phyloP scores from a whole-genome alignment of 768 basidiomycete species.

The Podaxis sp. region DNA sequence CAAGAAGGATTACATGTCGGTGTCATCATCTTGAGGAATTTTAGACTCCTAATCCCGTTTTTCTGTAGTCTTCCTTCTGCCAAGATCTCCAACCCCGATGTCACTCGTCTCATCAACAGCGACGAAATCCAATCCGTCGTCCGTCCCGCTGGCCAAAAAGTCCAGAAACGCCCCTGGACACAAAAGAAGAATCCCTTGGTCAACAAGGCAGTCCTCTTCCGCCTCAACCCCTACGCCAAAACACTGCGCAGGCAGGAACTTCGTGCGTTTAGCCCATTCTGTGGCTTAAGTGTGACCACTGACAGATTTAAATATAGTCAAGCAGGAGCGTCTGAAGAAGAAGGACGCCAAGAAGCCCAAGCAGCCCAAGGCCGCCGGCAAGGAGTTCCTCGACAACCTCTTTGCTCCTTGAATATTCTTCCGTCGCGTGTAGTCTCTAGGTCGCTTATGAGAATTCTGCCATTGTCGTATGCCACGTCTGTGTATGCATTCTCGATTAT shows the following conservation, averaged over 20 bases:
- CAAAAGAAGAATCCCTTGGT: conserved; percentile 98
- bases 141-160: conserved; percentile 81
- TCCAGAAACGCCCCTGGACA: conserved; percentile 92
- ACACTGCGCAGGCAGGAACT: conserved; percentile 85
- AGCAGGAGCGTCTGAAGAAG: conserved; percentile 71
- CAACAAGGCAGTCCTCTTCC: conserved; percentile 94
- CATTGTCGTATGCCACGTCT: not conserved
- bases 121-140: conserved; percentile 97
- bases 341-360: conserved; percentile 65
- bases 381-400: conserved; percentile 80
- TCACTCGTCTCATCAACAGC: conserved; percentile 97
- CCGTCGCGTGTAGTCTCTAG: not conserved
- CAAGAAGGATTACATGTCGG: conserved; percentile 89
- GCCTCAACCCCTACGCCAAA: conserved; percentile 98
- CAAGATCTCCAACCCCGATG: conserved; percentile 96
- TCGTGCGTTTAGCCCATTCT: conserved; percentile 46
- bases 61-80: conserved; percentile 75
- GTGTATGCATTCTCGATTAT: conserved; percentile 2
- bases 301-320: conserved; percentile 43
- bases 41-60: not conserved
- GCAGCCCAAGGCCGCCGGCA: conserved; percentile 58
- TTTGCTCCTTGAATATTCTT: conserved; percentile 66
- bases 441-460: conserved; percentile 8
- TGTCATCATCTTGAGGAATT: not conserved
- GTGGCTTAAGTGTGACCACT: not conserved